Evolutionary conservation across 192 early-diverging fungal species (phyloP), one percentile per base, ranked within the genome.

Genomic region (Backusella westeae): DNA sequence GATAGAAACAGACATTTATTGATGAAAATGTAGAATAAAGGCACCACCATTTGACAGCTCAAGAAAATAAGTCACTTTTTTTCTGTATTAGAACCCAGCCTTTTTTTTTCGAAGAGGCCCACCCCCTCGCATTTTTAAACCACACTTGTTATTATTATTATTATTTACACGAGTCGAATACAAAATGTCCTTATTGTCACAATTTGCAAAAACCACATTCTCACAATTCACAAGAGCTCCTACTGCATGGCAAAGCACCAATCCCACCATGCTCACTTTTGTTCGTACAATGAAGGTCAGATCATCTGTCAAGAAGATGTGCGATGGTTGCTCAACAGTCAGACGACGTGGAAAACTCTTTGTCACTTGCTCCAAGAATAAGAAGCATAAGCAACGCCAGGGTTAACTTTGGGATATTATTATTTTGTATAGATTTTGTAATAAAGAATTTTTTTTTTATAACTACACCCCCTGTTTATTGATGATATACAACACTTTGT

Each of bases 331-430:
- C 87, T 94, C 87, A 67, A 96, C 96, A 75, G 92, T 93, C 42
- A 89, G 89, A 77, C 88, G 97, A 73, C 87, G 94, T 34, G 95
- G 96, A 52, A 91, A 89, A 52, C 84, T 98, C 34, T 92, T 93
- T 79, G 94, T 98, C 29, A 87, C 95, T 9, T 98, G 97, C 88
- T 92, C 85, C 83, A 93, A 94, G 82, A 94, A 97, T 80, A 90
- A 92, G 71, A 96, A 94, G 85, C 97, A 98, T 84, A 98, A 98
- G 89, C 97, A 98, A 82, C 87, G 92, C 78, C 97, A 97, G 82
- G 91, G 89, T 67, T 95, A 89, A 89, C 32, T 32, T 32, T 32
- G 2, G 32, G 32, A 83, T 14, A 41, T 7, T 34, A n/a, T 26
- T n/a, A 34, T 49, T 63, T 69, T 69, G 68, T 69, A 71, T 71